phyloP scores from a whole-genome alignment of 2,329 filamentous ascomycete species.

The Ascochyta lentis region DNA sequence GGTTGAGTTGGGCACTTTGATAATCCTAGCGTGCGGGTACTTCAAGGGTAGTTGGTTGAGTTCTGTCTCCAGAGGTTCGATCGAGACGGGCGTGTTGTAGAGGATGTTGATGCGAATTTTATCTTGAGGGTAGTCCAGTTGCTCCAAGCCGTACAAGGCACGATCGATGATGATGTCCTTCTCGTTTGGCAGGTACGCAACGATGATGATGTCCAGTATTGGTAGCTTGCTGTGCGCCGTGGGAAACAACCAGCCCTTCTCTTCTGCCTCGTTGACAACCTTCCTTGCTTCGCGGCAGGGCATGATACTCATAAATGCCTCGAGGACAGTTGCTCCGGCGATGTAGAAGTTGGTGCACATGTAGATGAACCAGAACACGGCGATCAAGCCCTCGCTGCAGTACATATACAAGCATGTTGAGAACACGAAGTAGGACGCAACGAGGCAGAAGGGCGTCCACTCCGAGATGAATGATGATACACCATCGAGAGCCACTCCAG shows the following conservation, averaged over 20 bases:
- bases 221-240: constrained; percentile 51
- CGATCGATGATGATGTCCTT: constrained; percentile 59
- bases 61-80: constrained; percentile 55
- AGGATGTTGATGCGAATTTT: constrained; percentile 57
- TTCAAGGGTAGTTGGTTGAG: constrained; percentile 48
- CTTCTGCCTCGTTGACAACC: constrained; percentile 46
- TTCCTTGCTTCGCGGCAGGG: constrained; percentile 48
- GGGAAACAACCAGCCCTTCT: constrained; percentile 52
- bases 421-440: constrained; percentile 52
- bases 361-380: constrained; percentile 55
- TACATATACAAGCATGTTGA: constrained; percentile 53
- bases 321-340: constrained; percentile 51
- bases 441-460: constrained; percentile 53
- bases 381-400: constrained; percentile 44
- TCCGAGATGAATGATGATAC: constrained; percentile 45
- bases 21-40: constrained; percentile 52
- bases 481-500: constrained; percentile 14
- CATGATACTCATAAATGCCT: constrained; percentile 51
- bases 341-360: constrained; percentile 55
- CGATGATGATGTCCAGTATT: constrained; percentile 56
- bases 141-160: constrained; percentile 55
- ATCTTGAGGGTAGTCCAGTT: constrained; percentile 55
- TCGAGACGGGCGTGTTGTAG: constrained; percentile 58
- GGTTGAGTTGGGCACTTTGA: constrained; percentile 57
- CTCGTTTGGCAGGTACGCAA: constrained; percentile 60